Evolutionary conservation across 1,284 basidiomycete genomes (phyloP).

Genomic region (Coniferiporia weirii): DNA sequence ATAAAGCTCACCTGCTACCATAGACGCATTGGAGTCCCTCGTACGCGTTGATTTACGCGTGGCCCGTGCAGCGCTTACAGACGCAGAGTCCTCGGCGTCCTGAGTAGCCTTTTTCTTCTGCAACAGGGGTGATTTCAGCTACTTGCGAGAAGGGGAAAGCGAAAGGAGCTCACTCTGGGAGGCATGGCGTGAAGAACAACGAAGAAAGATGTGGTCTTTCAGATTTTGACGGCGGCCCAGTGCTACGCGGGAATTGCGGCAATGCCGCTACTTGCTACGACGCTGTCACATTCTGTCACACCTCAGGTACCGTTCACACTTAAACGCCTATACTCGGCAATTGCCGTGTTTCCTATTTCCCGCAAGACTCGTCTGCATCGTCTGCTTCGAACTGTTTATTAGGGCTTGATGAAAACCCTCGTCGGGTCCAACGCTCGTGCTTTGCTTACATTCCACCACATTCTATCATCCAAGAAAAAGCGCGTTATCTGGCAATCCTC

Average conservation of each 20-base stretch:
- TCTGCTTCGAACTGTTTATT: neutral
- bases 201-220: no score
- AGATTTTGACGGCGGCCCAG: no score
- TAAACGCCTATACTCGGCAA: no score
- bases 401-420: neutral
- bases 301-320: no score
- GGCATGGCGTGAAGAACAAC: constrained; percentile 3
- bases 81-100: neutral
- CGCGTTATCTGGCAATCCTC: constrained; percentile 2
- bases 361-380: no score
- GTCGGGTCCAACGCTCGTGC: constrained; percentile 6
- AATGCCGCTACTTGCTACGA: no score
- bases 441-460: constrained; percentile 17
- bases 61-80: neutral
- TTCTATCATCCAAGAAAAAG: constrained; percentile 12
- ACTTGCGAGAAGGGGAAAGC: neutral
- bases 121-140: neutral
- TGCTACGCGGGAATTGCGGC: no score
- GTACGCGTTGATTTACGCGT: constrained; percentile 12
- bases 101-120: constrained; percentile 8
- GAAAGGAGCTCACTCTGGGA: neutral
- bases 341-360: no score
- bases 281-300: no score
- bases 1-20: neutral
- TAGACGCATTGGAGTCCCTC: neutral